Percentiles rank a stretch among this genome's conserved stretches.
phyloP scores from a whole-genome alignment of 2,329 filamentous ascomycete genomes.

The Herpotrichia juniperi region DNA sequence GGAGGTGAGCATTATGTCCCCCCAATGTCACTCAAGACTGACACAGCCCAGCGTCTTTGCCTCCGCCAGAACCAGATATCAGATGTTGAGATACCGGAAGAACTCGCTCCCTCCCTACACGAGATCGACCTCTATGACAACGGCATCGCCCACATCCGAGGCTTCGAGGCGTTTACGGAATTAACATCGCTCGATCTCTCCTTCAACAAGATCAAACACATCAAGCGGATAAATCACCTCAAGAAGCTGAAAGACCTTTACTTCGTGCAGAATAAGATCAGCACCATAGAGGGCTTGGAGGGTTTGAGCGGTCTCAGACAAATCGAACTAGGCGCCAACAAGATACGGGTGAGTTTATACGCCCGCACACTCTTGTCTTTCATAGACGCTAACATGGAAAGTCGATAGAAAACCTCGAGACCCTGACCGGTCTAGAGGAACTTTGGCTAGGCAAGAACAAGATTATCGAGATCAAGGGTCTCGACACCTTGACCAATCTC shows the following conservation, averaged over 20 bases:
- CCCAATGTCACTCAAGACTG: conserved; percentile 3
- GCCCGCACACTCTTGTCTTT: background rate
- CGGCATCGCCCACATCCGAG: conserved; percentile 83
- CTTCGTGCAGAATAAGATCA: conserved; percentile 94
- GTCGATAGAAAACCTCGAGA: conserved; percentile 85
- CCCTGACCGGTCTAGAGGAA: conserved; percentile 78
- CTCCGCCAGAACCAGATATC: conserved; percentile 92
- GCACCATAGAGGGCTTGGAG: conserved; percentile 82
- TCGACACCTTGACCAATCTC: conserved; percentile 77
- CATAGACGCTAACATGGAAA: conserved; percentile 50
- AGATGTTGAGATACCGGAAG: conserved; percentile 74
- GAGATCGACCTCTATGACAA: conserved; percentile 98
- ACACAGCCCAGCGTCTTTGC: conserved; percentile 67
- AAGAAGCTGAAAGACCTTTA: conserved; percentile 81
- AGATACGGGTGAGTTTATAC: conserved; percentile 64
- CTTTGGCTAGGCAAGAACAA: conserved; percentile 98
- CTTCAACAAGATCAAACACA: conserved; percentile 99
- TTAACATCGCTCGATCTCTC: conserved; percentile 86
- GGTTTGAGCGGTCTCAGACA: conserved; percentile 76
- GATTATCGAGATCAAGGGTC: conserved; percentile 79
- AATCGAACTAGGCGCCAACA: conserved; percentile 89
- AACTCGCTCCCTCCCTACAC: conserved; percentile 69
- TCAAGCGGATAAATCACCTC: conserved; percentile 84
- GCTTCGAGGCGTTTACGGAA: conserved; percentile 76
- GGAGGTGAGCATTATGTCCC: conserved; percentile 52